Conservation (phyloP, 2,329 filamentous ascomycete genomes). For the Claviceps citrina region DNA sequence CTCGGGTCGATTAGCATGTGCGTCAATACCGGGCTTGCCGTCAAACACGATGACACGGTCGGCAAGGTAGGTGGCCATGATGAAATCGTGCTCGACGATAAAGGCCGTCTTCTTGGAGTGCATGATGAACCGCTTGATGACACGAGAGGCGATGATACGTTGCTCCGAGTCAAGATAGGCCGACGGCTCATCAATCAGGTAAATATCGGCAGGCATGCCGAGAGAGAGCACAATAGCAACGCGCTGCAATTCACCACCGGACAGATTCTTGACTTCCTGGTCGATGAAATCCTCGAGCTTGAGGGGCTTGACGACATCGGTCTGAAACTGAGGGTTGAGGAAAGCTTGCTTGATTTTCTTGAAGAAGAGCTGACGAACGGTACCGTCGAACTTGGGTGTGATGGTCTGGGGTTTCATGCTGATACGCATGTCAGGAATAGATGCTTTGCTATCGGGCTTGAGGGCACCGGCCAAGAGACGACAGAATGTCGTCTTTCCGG, state of each 20-base stretch:
- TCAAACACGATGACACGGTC: constrained; percentile 99
- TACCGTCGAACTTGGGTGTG: constrained; percentile 93
- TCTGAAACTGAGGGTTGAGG: constrained; percentile 95
- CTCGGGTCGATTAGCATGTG: constrained; percentile 80
- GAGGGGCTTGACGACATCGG: constrained; percentile 97
- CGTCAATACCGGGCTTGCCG: constrained; percentile 74
- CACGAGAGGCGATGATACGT: constrained; percentile 89
- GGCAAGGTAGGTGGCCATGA: constrained; percentile 67
- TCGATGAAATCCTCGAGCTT: constrained; percentile 99
- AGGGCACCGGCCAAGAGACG: constrained; percentile 84
- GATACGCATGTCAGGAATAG: constrained; percentile 87
- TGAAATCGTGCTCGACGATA: constrained; percentile 99
- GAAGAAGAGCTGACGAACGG: constrained; percentile 95
- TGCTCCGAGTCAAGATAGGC: constrained; percentile 98
- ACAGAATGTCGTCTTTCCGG: constrained; percentile 98
- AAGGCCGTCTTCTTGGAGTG: constrained; percentile 99
- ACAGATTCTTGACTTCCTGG: constrained; percentile 97
- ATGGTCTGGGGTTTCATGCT: constrained; percentile 99
- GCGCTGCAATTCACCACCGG: constrained; percentile 97
- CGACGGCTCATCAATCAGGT: constrained; percentile 93
- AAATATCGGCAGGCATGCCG: constrained; percentile 90
- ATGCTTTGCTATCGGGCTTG: constrained; percentile 68
- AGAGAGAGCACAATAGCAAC: constrained; percentile 96
- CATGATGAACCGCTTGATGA: constrained; percentile 99
- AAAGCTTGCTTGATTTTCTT: constrained; percentile 98